A percentile compares a stretch with the other conserved stretches of the same genome.
Conservation (phyloP, 2,329 filamentous ascomycete species). For the Fusarium armeniacum region DNA sequence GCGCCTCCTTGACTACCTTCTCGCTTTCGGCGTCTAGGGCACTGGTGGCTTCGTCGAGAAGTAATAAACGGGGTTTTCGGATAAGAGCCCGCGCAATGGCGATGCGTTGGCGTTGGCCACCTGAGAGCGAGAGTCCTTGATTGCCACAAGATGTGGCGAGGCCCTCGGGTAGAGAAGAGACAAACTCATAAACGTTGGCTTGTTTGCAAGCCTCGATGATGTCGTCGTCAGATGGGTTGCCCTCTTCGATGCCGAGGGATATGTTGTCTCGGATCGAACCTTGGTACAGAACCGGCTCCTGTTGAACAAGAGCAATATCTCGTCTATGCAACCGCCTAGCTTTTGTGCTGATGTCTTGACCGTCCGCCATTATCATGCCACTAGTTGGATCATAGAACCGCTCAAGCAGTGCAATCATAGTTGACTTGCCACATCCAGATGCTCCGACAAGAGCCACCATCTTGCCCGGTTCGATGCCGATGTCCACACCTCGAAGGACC, state of each 20-base stretch:
- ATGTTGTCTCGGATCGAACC: conserved; percentile 71
- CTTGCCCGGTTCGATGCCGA: conserved; percentile 60
- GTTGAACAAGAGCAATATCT: conserved; percentile 58
- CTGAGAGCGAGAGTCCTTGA: conserved; percentile 76
- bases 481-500: conserved; percentile 57
- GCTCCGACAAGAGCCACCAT: conserved; percentile 70
- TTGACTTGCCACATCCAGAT: conserved; percentile 72
- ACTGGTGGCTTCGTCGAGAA: conserved; percentile 80
- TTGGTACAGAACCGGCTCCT: conserved; percentile 60
- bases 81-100: conserved; percentile 81
- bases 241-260: conserved; percentile 59
- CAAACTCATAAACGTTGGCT: conserved; percentile 70
- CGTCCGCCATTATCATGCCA: conserved; percentile 52
- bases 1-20: conserved; percentile 72
- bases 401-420: conserved; percentile 67
- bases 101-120: conserved; percentile 79
- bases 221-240: conserved; percentile 53
- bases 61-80: conserved; percentile 73
- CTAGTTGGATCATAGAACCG: conserved; percentile 59
- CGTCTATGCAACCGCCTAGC: conserved; percentile 53
- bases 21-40: conserved; percentile 76
- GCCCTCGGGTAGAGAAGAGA: conserved; percentile 69
- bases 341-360: conserved; percentile 50
- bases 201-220: conserved; percentile 66
- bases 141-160: conserved; percentile 75